Conservation (phyloP, 2,329 filamentous ascomycete genomes). For the Myriosclerotinia curreyana region DNA sequence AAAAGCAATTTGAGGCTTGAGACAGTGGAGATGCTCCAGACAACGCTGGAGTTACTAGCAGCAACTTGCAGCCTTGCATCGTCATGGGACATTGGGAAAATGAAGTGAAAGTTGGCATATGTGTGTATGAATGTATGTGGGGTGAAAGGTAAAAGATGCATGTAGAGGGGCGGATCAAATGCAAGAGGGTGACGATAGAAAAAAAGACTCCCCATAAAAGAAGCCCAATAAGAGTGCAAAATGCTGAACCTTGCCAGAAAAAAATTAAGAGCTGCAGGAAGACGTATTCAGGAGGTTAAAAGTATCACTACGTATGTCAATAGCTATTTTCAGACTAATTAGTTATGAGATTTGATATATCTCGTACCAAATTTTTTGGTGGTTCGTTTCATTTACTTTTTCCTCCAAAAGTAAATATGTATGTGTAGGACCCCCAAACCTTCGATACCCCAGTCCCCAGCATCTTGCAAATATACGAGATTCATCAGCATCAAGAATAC, state of each 20-base stretch:
- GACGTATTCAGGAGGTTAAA: slow-evolving; percentile 27
- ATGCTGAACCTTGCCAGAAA: slow-evolving; percentile 21
- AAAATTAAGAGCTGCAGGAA: slow-evolving; percentile 29
- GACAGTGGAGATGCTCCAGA: slow-evolving; percentile 37
- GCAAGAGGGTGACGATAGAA: slow-evolving; percentile 27
- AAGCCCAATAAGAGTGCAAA: slow-evolving; percentile 19
- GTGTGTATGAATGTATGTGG: slow-evolving; percentile 25
- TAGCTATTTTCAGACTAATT: slow-evolving; percentile 14
- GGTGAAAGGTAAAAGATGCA: slow-evolving; percentile 25
- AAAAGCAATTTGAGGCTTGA: slow-evolving; percentile 35
- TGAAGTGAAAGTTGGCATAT: slow-evolving; percentile 33
- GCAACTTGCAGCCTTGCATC: slow-evolving; percentile 32
- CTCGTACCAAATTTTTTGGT: slow-evolving; percentile 4
- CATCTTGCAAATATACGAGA: neutral
- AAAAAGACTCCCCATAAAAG: slow-evolving; percentile 15
- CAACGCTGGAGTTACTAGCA: slow-evolving; percentile 36
- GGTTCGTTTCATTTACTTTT: slow-evolving; percentile 25
- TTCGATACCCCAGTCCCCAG: neutral
- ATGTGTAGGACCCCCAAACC: neutral
- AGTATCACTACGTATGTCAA: slow-evolving; percentile 28
- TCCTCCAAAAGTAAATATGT: neutral
- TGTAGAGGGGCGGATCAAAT: slow-evolving; percentile 18
- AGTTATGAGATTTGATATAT: slow-evolving; percentile 23
- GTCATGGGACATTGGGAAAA: slow-evolving; percentile 33
- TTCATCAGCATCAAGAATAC: neutral